Percentiles rank a stretch among this genome's conserved stretches.
Conservation (phyloP, 495 filamentous ascomycete genomes). For the Xylaria venustula region DNA sequence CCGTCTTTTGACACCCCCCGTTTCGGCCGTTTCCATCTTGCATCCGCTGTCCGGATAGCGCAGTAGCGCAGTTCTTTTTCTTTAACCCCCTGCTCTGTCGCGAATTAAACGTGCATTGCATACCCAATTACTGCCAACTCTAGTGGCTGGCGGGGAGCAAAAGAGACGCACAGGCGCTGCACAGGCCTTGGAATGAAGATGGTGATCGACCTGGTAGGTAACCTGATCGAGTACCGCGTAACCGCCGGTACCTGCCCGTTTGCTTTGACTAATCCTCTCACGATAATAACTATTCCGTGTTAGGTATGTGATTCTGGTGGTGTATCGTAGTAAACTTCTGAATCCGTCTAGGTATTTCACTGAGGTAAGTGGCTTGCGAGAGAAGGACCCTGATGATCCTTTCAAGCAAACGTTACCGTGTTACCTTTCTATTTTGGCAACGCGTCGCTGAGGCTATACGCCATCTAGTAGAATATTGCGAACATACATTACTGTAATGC, state of each 20-base stretch:
- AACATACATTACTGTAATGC: not conserved
- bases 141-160: not conserved
- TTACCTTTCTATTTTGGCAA: not conserved
- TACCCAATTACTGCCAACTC: conserved; percentile 1
- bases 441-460: not conserved
- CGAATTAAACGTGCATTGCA: conserved; percentile 18
- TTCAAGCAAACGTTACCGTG: no score
- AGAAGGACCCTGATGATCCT: conserved; percentile 9
- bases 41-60: conserved; percentile 8
- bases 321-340: not conserved
- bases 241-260: not conserved
- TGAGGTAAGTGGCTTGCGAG: conserved; percentile 2
- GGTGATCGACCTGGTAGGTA: conserved; percentile 8
- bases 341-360: not conserved
- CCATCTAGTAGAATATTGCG: not conserved
- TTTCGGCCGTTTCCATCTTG: conserved; percentile 12
- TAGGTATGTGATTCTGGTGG: not conserved
- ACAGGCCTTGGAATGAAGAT: no score
- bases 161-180: not conserved
- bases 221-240: conserved; percentile 10
- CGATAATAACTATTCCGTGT: not conserved
- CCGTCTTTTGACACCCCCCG: conserved; percentile 3
- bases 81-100: conserved; percentile 3
- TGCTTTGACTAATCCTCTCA: not conserved
- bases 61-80: conserved; percentile 1